phyloP scores from a whole-genome alignment of 2,329 filamentous ascomycete species.

The Fusarium coicis region DNA sequence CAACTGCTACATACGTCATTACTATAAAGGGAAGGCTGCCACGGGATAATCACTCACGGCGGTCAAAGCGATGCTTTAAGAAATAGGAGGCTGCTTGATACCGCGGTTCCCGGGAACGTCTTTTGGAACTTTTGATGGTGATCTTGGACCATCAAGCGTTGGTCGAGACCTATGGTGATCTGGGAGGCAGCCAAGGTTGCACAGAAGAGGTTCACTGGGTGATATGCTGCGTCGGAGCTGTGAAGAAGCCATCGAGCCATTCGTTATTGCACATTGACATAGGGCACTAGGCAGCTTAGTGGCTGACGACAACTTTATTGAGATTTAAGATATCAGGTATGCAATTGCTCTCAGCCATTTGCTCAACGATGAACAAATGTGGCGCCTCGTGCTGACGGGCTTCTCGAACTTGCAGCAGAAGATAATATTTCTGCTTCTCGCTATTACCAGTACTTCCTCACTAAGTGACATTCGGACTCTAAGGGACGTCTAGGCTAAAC shows the following conservation, averaged over 20 bases:
- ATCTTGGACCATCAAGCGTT: not conserved
- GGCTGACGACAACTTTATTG: too few species aligned
- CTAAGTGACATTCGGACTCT: not conserved
- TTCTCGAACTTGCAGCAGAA: accelerated
- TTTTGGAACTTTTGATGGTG: accelerated
- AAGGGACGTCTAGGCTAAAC: accelerated
- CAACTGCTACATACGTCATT: not conserved
- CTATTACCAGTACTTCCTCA: accelerated
- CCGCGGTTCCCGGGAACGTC: not conserved
- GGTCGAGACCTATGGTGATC: accelerated
- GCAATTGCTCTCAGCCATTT: too few species aligned
- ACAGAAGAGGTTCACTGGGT: not conserved
- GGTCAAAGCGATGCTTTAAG: not conserved
- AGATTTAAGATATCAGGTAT: too few species aligned
- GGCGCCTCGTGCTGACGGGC: accelerated
- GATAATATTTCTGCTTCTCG: accelerated
- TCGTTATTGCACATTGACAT: too few species aligned
- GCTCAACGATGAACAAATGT: not conserved
- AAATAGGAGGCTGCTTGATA: accelerated
- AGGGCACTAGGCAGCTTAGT: too few species aligned
- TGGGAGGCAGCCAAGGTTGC: too few species aligned
- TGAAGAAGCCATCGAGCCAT: too few species aligned
- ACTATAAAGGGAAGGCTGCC: accelerated
- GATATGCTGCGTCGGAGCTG: too few species aligned
- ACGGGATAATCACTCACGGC: not conserved